Conservation (phyloP, 805 yeast genomes). For the Saccharomycopsis vini region DNA sequence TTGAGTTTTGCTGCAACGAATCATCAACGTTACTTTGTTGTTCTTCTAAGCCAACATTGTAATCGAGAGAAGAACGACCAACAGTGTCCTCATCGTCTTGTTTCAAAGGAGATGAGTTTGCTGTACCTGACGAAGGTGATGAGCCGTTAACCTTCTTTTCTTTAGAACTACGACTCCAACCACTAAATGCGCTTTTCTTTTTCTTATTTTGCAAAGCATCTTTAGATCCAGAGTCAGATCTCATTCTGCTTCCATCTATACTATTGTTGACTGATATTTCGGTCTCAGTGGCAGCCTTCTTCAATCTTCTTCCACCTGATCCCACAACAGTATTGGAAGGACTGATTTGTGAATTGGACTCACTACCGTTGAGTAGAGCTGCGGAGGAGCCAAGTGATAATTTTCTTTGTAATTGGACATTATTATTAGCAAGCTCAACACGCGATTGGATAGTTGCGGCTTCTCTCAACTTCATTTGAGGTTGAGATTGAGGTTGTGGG, state of each 20-base stretch:
- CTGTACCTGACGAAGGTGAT: not conserved
- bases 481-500: not conserved
- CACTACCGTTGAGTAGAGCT: not conserved
- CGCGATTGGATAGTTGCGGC: constrained; percentile 5
- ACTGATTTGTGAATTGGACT: constrained; percentile 4
- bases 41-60: not conserved
- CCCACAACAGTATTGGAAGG: constrained; percentile 4
- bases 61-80: no score
- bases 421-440: constrained; percentile 4
- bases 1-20: not conserved
- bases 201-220: not conserved
- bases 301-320: not conserved
- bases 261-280: no score
- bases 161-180: not conserved
- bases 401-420: constrained; percentile 5
- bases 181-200: constrained; percentile 3
- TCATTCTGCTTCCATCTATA: no score
- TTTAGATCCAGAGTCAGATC: not conserved
- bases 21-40: not conserved
- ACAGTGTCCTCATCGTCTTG: not conserved
- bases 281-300: not conserved
- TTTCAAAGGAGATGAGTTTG: not conserved
- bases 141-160: not conserved
- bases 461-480: constrained; percentile 3
- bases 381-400: not conserved